Evolutionary conservation across 2,329 filamentous ascomycete species (phyloP), one percentile per base, ranked within the genome.

Genomic region (Trichoderma afroharzianum): DNA sequence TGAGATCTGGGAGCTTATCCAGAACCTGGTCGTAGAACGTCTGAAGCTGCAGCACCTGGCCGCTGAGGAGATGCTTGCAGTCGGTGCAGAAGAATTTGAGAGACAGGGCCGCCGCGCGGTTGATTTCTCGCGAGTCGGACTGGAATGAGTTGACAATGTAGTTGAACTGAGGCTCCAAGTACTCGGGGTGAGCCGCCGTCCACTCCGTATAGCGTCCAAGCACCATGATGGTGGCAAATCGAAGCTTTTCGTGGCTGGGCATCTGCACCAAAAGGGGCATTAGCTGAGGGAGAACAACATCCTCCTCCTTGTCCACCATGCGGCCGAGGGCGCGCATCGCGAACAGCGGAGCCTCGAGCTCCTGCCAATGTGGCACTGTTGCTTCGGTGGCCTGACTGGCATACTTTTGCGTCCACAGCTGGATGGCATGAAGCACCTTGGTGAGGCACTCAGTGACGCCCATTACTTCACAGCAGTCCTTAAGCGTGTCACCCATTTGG

Each of bases 11-110:
- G 18, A 99, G 86, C 76, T 92, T 93, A 80, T 97, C 93, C 47
- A 98, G 87, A 61, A 97, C 92, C 74, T 93, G 91, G 77, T 97
- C 90, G 80, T 98, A 99, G 80, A 99, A 99, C 4, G 90, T 88
- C 81, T 99, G 96, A 18, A 99, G 86, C 77, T 97, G 93, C 9
- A 91, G 81, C 43, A 97, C 93, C 79, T 97, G 95, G 6, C 88
- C 90, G 75, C 93, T 92, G 28, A 99, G 87, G 43, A 97, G 86
- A 78, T 94, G 90, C 75, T 92, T 94, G 85, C 96, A 99, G 82
- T 99, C 96, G 15, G 92, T 94, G 79, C 97, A 98, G 82, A 99
- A 95, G 84, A 96, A 99, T 78, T 97, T 97, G 84, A 99, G 95
- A 3, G 96, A 92, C 81, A 98, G 89, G 6, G 96, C 96, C 21